Evolutionary conservation across 352 stramenopile species (phyloP).

Genomic region (Hyaloperonospora arabidopsidis): DNA sequence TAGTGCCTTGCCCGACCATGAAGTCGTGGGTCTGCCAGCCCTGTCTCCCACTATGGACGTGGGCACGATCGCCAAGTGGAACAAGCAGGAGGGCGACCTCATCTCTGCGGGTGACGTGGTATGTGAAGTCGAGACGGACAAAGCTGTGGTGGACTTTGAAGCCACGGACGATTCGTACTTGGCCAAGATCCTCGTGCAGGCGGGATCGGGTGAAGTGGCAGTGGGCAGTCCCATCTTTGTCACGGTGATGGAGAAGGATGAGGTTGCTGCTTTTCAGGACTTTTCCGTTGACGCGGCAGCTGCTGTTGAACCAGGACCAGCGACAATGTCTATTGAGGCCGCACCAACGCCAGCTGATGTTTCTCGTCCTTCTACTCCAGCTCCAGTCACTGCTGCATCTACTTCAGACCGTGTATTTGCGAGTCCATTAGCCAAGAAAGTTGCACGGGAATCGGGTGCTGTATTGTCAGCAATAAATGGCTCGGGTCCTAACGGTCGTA

Average conservation of each 20-base stretch:
- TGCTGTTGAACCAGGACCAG: constrained; percentile 25
- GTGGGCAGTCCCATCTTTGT: constrained; percentile 69
- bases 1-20: constrained; percentile 62
- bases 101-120: constrained; percentile 90
- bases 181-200: constrained; percentile 91
- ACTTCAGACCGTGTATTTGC: constrained; percentile 84
- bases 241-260: constrained; percentile 44
- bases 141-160: constrained; percentile 97
- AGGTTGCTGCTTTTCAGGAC: constrained; percentile 49
- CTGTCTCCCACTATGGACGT: constrained; percentile 91
- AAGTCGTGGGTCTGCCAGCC: constrained; percentile 66
- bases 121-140: constrained; percentile 96
- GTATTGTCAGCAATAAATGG: constrained; percentile 63
- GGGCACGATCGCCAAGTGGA: constrained; percentile 93
- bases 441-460: constrained; percentile 73
- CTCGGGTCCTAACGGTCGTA: constrained; percentile 81
- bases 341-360: constrained; percentile 25
- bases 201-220: constrained; percentile 81
- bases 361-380: constrained; percentile 15
- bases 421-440: constrained; percentile 91
- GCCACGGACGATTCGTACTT: constrained; percentile 92
- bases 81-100: constrained; percentile 85
- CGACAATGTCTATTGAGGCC: constrained; percentile 16
- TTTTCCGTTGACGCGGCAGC: constrained; percentile 41
- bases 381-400: constrained; percentile 11